Percentiles rank a stretch among this genome's conserved stretches.
phyloP scores from a whole-genome alignment of 441 rosid genomes.

The Eruca vesicaria region DNA sequence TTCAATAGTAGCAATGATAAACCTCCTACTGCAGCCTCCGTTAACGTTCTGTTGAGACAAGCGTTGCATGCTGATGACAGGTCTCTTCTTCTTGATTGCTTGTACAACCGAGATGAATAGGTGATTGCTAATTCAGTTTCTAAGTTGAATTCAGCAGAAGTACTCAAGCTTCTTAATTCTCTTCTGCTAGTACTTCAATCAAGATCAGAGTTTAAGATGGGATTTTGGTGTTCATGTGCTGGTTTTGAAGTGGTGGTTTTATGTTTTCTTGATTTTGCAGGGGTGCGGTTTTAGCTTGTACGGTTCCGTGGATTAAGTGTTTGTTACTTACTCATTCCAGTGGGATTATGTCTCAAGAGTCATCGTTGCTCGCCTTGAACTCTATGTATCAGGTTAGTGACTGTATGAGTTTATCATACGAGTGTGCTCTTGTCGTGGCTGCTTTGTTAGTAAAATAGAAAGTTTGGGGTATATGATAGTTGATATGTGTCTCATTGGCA shows the following conservation, averaged over 20 bases:
- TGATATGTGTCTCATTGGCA: slow-evolving; percentile 2
- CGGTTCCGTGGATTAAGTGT: slow-evolving; percentile 86
- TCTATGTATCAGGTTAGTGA: no score
- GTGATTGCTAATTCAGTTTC: slow-evolving; percentile 72
- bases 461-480: neutral
- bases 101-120: slow-evolving; percentile 86
- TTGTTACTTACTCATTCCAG: no score
- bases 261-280: slow-evolving; percentile 36
- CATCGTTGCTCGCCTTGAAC: no score
- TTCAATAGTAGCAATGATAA: no score
- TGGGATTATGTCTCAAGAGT: no score
- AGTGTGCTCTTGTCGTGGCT: neutral
- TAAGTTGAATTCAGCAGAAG: no score
- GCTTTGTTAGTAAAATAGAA: neutral
- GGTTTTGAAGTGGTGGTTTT: neutral
- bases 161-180: no score
- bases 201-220: slow-evolving; percentile 45
- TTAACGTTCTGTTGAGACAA: slow-evolving; percentile 76
- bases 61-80: slow-evolving; percentile 89
- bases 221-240: neutral
- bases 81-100: slow-evolving; percentile 81
- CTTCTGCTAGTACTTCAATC: slow-evolving; percentile 71
- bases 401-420: neutral
- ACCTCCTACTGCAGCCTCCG: slow-evolving; percentile 88
- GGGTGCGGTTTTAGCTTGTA: slow-evolving; percentile 82